Base-by-base conservation (phyloP, 352 stramenopile species). In the Phytophthora sp. region DNA sequence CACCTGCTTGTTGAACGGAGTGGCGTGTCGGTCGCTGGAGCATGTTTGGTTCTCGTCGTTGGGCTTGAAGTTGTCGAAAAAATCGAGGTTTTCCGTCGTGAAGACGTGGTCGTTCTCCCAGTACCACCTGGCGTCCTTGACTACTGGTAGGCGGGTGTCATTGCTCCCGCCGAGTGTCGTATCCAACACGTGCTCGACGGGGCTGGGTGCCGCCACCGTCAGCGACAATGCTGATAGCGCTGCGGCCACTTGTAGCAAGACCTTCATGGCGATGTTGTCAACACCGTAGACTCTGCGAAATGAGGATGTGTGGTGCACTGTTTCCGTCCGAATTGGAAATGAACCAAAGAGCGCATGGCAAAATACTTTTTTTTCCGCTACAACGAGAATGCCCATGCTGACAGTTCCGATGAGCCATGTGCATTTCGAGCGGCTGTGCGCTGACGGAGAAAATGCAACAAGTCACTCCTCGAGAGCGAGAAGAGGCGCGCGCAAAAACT, bases 1-100 rank as follows among this genome's bases (percentile, higher is more conserved):
- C 46, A 98, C 73, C 60, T 96, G 84, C 38, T 58, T 74, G 73
- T 92, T 95, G 67, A 89, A 96, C 11, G 81, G 84, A 31, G 77
- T 90, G 23, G 84, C 72, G 61, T 92, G 84, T 26, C 56, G 68
- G 44, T 92, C 84, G 24, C 85, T 75, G 8, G 81, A 86, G 66
- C 84, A 92, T 27, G 79, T 90, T 38, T 88, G 79, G 41, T 76
- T 86, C 24, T 75, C 59, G 64, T 92, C 81, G 47, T 92, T 63
- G 1, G 81, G 73, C 46, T 69, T 66, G 68, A 92, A 92, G 55
- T 67, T 73, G 29, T 69, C 71, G 55, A 89, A 90, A 29, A 76
- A 72, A 23, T 74, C 77, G 20, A 52, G 20, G 41, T 77, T 35
- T 11, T 54, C 55, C 7, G 69, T 57, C 3, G 45, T 65, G 68